Evolutionary conservation across 2,329 filamentous ascomycete species (phyloP), one percentile per base, ranked within the genome.

Genomic region (Cercospora berteroae): DNA sequence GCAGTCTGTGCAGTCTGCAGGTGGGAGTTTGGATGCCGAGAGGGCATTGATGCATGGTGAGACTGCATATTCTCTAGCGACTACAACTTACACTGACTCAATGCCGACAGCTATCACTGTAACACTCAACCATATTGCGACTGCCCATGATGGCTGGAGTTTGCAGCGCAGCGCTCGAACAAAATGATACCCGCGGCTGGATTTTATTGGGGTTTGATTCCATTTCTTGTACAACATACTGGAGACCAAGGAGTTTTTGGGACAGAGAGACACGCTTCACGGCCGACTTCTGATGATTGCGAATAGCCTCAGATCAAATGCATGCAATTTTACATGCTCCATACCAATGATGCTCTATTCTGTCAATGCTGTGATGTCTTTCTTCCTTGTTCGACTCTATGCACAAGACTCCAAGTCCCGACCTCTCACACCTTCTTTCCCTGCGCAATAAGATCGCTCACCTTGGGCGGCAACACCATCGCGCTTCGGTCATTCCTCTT

Each of bases 401-500:
- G 18, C 44, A 23, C 10, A 48, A 12, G 10, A 23, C 44, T 56
- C 9, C 27, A 56, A 27, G 23, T 18, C 27, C 5, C 5, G 52
- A 18, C 25, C 5, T n/a, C 68, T 79, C 76, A 85, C 2, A 84
- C 82, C 70, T 83, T 83, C 75, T 83, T 84, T 44, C 83, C 83
- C 70, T 82, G 79, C 2, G 80, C 80, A 56, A 85, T 73, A 62
- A 84, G 74, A 55, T 84, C 83, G 13, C 79, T 80, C 3, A 99
- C 94, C 79, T 99, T 99, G 0, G 94, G 94, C 33, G 95, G 95
- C 70, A 99, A 82, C 1, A 98, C 90, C 67, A 99, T 79, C 10
- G 89, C 86, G 74, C 88, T 93, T 68, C 94, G 86, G 80, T 98
- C 94, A 77, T 99, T 99, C 63, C 95, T 85, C 72, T 89, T 90